Percentiles rank a stretch among this genome's conserved stretches.
phyloP scores from a whole-genome alignment of 2,329 filamentous ascomycete species.

The Bisporella sp. region DNA sequence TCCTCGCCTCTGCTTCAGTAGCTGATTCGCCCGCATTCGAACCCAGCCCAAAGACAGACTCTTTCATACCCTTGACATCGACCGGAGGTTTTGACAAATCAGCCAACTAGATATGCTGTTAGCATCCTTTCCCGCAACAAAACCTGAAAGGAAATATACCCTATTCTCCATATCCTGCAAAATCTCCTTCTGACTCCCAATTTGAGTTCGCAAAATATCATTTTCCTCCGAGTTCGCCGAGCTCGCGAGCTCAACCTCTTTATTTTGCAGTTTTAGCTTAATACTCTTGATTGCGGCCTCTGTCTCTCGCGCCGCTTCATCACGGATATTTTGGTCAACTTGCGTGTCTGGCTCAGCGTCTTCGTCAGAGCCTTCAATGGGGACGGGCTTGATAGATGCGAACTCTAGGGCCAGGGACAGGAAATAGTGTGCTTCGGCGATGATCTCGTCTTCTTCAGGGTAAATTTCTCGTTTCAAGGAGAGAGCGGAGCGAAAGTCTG shows the following conservation, averaged over 20 bases:
- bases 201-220: constrained; percentile 52
- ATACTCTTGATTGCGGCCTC: constrained; percentile 69
- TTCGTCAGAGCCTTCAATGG: constrained; percentile 34
- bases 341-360: constrained; percentile 30
- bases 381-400: constrained; percentile 64
- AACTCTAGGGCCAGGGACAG: constrained; percentile 93
- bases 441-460: constrained; percentile 70
- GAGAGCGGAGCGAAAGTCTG: constrained; percentile 72
- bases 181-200: constrained; percentile 70
- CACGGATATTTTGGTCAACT: constrained; percentile 62
- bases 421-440: constrained; percentile 95
- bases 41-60: constrained; percentile 51
- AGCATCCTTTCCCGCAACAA: not conserved
- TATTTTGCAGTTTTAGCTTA: constrained; percentile 61
- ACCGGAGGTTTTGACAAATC: constrained; percentile 61
- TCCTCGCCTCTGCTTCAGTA: constrained; percentile 51
- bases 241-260: constrained; percentile 59
- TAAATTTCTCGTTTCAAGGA: constrained; percentile 74
- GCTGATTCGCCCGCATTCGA: constrained; percentile 55
- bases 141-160: constrained; percentile 35
- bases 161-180: constrained; percentile 72
- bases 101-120: not conserved
- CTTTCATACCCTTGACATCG: constrained; percentile 37
- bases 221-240: constrained; percentile 60
- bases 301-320: constrained; percentile 65